Evolutionary conservation across 73 alveolate genomes (phyloP), one percentile per base, ranked within the genome.

Genomic region (Effrenium voratum): DNA sequence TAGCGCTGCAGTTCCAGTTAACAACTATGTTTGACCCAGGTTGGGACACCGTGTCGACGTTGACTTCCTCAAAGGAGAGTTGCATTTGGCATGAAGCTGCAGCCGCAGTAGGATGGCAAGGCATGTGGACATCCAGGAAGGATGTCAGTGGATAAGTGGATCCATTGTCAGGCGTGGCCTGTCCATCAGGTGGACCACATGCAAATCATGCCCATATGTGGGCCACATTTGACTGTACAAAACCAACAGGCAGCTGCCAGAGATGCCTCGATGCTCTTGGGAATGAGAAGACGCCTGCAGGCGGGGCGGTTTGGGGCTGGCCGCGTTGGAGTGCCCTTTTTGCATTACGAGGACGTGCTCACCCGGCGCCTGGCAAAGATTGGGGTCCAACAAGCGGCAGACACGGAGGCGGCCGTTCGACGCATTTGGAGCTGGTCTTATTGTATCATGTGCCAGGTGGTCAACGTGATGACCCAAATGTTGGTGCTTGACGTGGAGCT

Each of bases 121-220:
- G 40, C 45, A 32, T 73, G 86, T 1, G 32, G n/a, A 45, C 22
- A 30, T 47, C 57, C 40, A 90, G 96, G 96, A 43, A 66, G 79
- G 2, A 77, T 77, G 66, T 47, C 88, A 30, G 82, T 91, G 88
- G 98, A 91, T 30, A 66, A 81, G n/a, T 91, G 98, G 98, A 91
- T 91, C 72, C 98, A 91, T 50, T 91, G 98, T 59, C 86, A 87
- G 95, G 95, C 84, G 32, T n/a, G n/a, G n/a, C n/a, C n/a, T n/a
- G n/a, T n/a, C n/a, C n/a, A n/a, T n/a, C n/a, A n/a, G n/a, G n/a
- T n/a, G n/a, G n/a, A n/a, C n/a, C n/a, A n/a, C n/a, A n/a, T n/a
- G n/a, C n/a, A n/a, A n/a, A n/a, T n/a, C n/a, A n/a, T n/a, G n/a
- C n/a, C n/a, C n/a, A n/a, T n/a, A n/a, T n/a, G n/a, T n/a, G n/a